phyloP scores from a whole-genome alignment of 2,329 filamentous ascomycete genomes.

The Alternaria panax region DNA sequence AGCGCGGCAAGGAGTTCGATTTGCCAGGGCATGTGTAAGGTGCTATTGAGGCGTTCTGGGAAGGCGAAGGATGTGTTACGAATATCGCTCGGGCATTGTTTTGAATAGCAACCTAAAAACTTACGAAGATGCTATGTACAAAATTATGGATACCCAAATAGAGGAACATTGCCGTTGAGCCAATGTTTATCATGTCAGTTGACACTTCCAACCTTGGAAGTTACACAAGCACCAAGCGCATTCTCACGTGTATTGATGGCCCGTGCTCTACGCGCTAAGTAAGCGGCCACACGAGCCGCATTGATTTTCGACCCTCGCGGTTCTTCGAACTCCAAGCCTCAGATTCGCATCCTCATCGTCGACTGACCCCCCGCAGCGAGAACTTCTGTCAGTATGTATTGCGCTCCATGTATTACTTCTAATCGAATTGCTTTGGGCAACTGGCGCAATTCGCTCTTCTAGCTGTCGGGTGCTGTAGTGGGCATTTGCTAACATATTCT shows the following conservation, averaged over 20 bases:
- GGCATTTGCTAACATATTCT: conserved; percentile 26
- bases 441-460: not conserved
- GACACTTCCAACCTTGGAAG: not conserved
- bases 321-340: conserved; percentile 28
- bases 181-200: not conserved
- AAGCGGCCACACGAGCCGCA: conserved; percentile 27
- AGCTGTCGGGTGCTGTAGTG: not conserved
- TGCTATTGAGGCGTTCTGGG: conserved; percentile 20
- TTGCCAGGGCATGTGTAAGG: conserved; percentile 49
- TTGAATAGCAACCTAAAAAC: not conserved
- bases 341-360: conserved; percentile 31
- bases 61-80: not conserved
- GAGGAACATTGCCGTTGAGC: not conserved
- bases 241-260: conserved; percentile 11
- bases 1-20: conserved; percentile 39
- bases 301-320: conserved; percentile 24
- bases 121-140: not conserved
- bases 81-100: not conserved
- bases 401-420: not conserved
- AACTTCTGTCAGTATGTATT: conserved; percentile 36
- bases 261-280: conserved; percentile 21
- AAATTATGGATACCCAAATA: conserved; percentile 9
- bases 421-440: not conserved
- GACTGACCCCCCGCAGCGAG: conserved; percentile 37
- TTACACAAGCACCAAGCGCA: not conserved